Percentiles rank a stretch among this genome's conserved stretches.
These are phyloP conservation scores for Fomitopsis pinicola DNA, from an alignment of 1,284 basidiomycete species.

Conservation along the genomic window DNA sequence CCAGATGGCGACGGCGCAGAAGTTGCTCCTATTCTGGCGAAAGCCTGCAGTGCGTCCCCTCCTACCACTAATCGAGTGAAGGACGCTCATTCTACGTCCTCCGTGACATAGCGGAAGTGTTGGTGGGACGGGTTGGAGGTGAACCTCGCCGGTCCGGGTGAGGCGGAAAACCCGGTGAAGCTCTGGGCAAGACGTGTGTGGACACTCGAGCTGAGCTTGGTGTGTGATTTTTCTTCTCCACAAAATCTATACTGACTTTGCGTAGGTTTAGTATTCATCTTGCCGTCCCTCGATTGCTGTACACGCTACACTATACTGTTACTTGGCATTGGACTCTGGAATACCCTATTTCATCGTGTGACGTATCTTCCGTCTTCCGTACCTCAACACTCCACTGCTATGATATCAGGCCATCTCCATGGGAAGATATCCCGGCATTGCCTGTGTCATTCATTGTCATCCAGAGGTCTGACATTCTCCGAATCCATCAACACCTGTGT, in stretches of 20 bases:
- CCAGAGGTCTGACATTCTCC: background rate
- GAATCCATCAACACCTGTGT: background rate
- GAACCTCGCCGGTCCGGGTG: slow-evolving; percentile 60
- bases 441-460: background rate
- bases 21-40: slow-evolving; percentile 96
- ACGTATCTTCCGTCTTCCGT: background rate
- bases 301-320: background rate
- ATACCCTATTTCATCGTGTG: background rate
- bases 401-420: background rate
- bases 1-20: slow-evolving; percentile 97
- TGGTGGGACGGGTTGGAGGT: slow-evolving; percentile 99
- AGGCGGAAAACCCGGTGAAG: slow-evolving; percentile 62
- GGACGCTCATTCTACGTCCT: background rate
- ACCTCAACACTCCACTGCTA: background rate
- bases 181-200: slow-evolving; percentile 98
- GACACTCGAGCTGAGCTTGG: slow-evolving; percentile 95
- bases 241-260: background rate
- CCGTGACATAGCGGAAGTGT: slow-evolving; percentile 78
- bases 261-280: background rate
- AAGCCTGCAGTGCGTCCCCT: slow-evolving; percentile 85
- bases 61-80: background rate
- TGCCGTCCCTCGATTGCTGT: background rate
- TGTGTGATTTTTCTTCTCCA: slow-evolving; percentile 38
- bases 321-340: background rate
- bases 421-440: background rate